Base-by-base conservation (phyloP, 1,284 basidiomycete genomes). In the Marasmius tenuissimus region DNA sequence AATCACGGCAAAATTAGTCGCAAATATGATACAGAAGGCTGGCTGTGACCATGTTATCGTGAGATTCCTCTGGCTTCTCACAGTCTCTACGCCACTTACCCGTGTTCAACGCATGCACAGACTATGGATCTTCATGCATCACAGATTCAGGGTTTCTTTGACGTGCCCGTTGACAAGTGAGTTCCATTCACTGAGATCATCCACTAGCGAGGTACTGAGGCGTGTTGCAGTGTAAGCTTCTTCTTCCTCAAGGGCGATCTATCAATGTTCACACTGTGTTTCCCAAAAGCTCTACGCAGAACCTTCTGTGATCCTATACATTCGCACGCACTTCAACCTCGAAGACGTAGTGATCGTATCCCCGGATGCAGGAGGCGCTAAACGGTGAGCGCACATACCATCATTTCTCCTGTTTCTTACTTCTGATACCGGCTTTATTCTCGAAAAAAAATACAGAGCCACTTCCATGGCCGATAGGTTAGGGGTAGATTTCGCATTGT, bases 141-240 rank as follows among this genome's bases (percentile, higher is more conserved):
- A n/a, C 96, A 97, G 73, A 98, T 98, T 66, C 96, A 99, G 78
- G 97, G 97, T 39, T 99, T 99, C 83, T 99, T 99, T 76, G 97
- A 99, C 76, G 97, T 98, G n/a, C 97, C 97, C 16, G 97, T 99
- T 65, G 97, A 99, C 84, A 98, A 98, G 96, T 97, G 75, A 85
- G 94, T 88, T 39, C 14, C 52, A 20, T 49, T 11, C 18, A 38
- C 34, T 16, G 20, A 22, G 12, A 48, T 38, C 45, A 33, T 18
- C 55, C 20, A 39, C 49, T 33, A 39, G 8, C 12, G 49, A 18
- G 16, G 27, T 45, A 34, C 47, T 51, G 35, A 45, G 42, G 11
- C 67, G 63, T 65, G 12, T 66, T 61, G 40, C 70, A 85, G 84
- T 70, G 84, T 87, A 75, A 84, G 85, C 80, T 64, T 53, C 38